Base-by-base conservation (phyloP, 2,329 filamentous ascomycete species). In the Calonectria naviculata region DNA sequence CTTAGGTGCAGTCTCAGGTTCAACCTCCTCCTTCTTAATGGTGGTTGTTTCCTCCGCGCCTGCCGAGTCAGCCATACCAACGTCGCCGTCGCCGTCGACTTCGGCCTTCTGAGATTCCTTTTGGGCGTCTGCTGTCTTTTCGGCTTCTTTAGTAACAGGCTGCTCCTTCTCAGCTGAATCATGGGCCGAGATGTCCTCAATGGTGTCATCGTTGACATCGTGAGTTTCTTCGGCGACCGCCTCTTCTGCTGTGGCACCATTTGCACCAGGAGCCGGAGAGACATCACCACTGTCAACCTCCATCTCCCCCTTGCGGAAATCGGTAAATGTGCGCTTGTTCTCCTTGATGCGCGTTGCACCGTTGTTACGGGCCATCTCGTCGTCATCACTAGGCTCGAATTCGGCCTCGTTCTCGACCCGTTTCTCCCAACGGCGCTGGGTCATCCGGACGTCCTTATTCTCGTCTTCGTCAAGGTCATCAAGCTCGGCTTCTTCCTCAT, bases 301-400 rank as follows among this genome's bases (percentile, higher is more conserved):
- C 67, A 77, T 79, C 13, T 84, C 83, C 15, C 74, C 74, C 65
- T 89, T 87, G 21, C 84, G 83, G 77, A 85, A 89, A 74, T 90
- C 88, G 62, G 83, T 84, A 75, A 90, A 90, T 1, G 85, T 85
- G 21, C 87, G 87, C 74, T 86, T 86, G 67, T 83, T 85, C 31
- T 84, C 87, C 34, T 85, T 87, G 36, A 83, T 82, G 38, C 82
- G 83, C 63, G 89, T 92, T 46, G 95, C 89, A 19, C 95, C 96
- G 75, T 97, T 94, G 42, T 89, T 88, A 47, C 87, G 87, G 47
- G 90, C 90, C 83, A 95, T 90, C 13, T 97, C 95, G 77, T 98
- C 96, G 71, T 98, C 95, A 71, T 97, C 95, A 74, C 94, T 97
- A 49, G 97, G 94, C 70, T 95, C 94, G 49, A 95, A 90, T 80